Evolutionary conservation across 306 rosid genomes (phyloP).

Genomic region (Quillaja saponaria): DNA sequence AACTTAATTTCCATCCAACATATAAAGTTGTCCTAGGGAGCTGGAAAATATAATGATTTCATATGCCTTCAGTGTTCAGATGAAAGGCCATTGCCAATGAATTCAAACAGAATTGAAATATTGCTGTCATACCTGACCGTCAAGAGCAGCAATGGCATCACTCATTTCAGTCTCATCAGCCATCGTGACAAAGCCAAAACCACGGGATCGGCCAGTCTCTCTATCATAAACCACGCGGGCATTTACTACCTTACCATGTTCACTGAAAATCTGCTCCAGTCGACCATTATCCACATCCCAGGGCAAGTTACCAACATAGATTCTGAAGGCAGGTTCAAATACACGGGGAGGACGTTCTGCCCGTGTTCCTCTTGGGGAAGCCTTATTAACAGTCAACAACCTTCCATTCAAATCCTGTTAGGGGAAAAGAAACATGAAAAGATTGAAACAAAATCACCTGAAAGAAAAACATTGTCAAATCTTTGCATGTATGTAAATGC

Average conservation of each 20-base stretch:
- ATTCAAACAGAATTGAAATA: background rate
- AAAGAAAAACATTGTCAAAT: background rate
- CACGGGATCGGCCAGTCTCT: conserved; percentile 94
- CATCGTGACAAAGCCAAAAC: conserved; percentile 93
- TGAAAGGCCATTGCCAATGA: no score
- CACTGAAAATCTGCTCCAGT: conserved; percentile 70
- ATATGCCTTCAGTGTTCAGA: no score
- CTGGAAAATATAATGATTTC: no score
- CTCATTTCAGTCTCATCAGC: conserved; percentile 68
- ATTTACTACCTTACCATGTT: conserved; percentile 70
- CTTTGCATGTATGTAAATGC: background rate
- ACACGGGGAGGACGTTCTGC: conserved; percentile 62
- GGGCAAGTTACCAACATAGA: conserved; percentile 89
- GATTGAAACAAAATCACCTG: conserved; percentile 1
- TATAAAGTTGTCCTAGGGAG: no score
- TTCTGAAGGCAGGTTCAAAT: conserved; percentile 42
- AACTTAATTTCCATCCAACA: no score
- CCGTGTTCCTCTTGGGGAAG: conserved; percentile 78
- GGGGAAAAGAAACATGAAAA: conserved; percentile 4
- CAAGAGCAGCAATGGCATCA: conserved; percentile 87
- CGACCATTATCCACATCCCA: conserved; percentile 76
- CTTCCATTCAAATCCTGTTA: conserved; percentile 76
- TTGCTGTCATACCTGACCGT: conserved; percentile 78
- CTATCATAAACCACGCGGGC: conserved; percentile 82
- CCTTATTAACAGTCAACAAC: conserved; percentile 80